phyloP scores from a whole-genome alignment of 257 asterid species.

The Gardenia jasminoides region DNA sequence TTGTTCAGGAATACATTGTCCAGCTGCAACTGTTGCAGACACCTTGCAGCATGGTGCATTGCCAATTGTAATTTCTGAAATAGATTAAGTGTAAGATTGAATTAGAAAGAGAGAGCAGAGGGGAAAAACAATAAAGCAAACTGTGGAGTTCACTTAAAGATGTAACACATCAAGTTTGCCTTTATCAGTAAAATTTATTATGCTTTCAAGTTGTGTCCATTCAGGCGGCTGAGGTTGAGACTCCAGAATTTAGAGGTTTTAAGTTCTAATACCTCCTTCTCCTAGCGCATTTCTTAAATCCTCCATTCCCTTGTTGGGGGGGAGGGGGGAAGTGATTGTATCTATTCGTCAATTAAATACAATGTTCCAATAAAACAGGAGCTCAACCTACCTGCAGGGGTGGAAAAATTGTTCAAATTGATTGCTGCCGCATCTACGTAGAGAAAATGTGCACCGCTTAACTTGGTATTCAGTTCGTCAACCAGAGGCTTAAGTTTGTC shows the following conservation, averaged over 20 bases:
- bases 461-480: slow-evolving; percentile 21
- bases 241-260: no score
- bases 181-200: no score
- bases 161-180: no score
- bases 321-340: no score
- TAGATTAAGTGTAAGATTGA: background rate
- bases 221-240: no score
- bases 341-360: no score
- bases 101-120: background rate
- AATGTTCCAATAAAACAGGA: background rate
- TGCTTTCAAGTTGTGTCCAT: no score
- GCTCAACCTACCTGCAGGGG: background rate
- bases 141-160: no score
- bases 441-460: slow-evolving; percentile 33
- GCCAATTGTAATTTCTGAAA: slow-evolving; percentile 13
- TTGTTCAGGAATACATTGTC: slow-evolving; percentile 19
- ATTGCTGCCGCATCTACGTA: background rate
- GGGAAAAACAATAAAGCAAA: no score
- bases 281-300: no score
- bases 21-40: background rate
- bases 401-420: background rate
- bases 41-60: slow-evolving; percentile 24
- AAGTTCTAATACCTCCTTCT: no score
- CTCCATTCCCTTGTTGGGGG: no score
- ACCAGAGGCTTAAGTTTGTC: slow-evolving; percentile 26